Base-by-base conservation (phyloP, 2,329 filamentous ascomycete genomes). In the Aureobasidium sp. region DNA sequence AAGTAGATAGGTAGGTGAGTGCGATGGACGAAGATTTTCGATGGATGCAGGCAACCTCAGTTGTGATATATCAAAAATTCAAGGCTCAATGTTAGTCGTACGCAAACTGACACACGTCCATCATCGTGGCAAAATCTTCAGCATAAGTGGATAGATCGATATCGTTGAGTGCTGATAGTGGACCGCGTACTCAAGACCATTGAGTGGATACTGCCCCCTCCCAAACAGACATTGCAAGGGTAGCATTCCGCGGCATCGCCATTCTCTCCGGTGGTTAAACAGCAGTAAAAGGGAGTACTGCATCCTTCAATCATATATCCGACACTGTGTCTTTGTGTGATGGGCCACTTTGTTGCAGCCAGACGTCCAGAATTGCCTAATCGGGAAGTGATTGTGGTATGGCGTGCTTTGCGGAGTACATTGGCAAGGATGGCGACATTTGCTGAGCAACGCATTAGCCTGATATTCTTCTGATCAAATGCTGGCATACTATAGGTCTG, bases 371-470 rank as follows among this genome's bases (percentile, higher is more conserved):
- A 59, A 59, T 59, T 49, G 24, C 56, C 56, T 45, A 49, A 40
- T 48, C 11, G 40, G 56, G 56, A 59, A 49, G 44, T 48, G 42
- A 49, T 39, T 49, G 40, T 40, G 42, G 22, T 45, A 58, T 58
- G 54, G 54, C 54, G 54, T 58, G 54, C 54, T 59, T 49, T 48
- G 44, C 44, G 56, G 33, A 49, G 44, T 40, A 35, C 44, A 59
- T 59, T 48, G 27, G 42, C 31, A 39, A 59, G 29, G 27, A 59
- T 59, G 56, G 56, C 56, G 56, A 59, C 56, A 59, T 59, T 24
- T 59, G 19, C 42, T 35, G 24, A 11, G 24, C 33, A 24, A 22
- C 44, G 17, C 56, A 45, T 58, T 58, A 37, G 54, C 27, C 54
- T 58, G 40, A 37, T 39, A n/a, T 24, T 39, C 22, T 6, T n/a